phyloP scores from a whole-genome alignment of 306 rosid genomes.

The Phaseolus lunatus region DNA sequence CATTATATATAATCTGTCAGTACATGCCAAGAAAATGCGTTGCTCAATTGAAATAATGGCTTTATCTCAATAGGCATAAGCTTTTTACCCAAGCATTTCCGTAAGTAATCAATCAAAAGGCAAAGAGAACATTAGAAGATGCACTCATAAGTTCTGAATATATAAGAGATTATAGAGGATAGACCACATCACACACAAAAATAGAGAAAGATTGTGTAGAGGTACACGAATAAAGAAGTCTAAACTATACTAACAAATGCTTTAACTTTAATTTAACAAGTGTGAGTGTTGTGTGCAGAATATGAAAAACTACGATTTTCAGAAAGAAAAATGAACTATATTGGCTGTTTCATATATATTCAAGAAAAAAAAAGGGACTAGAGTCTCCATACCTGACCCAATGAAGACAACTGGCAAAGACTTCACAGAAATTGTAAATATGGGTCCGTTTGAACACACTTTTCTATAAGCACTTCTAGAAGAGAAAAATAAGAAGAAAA shows the following conservation, averaged over 20 bases:
- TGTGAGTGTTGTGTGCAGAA: neutral
- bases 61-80: neutral
- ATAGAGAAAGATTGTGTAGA: neutral
- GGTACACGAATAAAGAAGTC: slow-evolving; percentile 22
- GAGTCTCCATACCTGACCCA: slow-evolving; percentile 20
- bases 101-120: slow-evolving; percentile 19
- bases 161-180: slow-evolving; percentile 5
- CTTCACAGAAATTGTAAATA: neutral
- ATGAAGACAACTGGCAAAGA: slow-evolving; percentile 16
- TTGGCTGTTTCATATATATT: neutral
- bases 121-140: slow-evolving; percentile 20
- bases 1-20: slow-evolving; percentile 24
- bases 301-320: neutral
- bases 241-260: slow-evolving; percentile 15
- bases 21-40: slow-evolving; percentile 14
- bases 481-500: no score
- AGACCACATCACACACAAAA: neutral
- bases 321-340: slow-evolving; percentile 4
- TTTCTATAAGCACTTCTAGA: no score
- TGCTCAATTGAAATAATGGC: neutral
- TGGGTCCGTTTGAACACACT: no score
- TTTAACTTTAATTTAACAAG: slow-evolving; percentile 16
- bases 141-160: neutral
- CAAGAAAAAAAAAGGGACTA: slow-evolving; percentile 5
- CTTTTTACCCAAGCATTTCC: slow-evolving; percentile 3